phyloP scores from a whole-genome alignment of 495 filamentous ascomycete genomes.

The Hypoxylon fuscum region DNA sequence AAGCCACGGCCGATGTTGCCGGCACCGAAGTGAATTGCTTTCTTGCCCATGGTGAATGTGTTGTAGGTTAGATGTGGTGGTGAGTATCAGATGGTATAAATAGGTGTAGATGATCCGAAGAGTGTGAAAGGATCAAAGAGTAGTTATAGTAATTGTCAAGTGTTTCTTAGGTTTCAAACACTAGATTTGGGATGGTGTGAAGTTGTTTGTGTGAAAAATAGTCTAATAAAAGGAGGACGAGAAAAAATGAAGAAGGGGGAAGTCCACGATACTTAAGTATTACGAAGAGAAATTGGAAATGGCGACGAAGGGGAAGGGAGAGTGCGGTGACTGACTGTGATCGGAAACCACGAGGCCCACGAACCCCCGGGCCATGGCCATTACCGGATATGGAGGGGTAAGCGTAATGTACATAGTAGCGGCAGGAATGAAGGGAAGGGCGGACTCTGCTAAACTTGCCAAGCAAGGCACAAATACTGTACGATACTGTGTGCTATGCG shows the following conservation, averaged over 20 bases:
- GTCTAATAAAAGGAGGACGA: slow-evolving; percentile 1
- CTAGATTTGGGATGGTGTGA: slow-evolving; percentile 1
- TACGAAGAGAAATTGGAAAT: slow-evolving; percentile 22
- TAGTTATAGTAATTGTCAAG: neutral
- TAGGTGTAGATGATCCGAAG: neutral
- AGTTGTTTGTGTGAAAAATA: slow-evolving; percentile 13
- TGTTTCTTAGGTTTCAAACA: slow-evolving; percentile 17
- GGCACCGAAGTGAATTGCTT: slow-evolving; percentile 92
- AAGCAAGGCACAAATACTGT: slow-evolving; percentile 23
- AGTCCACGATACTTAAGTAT: slow-evolving; percentile 30
- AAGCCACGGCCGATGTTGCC: slow-evolving; percentile 83
- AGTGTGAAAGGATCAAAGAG: slow-evolving; percentile 1
- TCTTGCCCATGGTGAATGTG: slow-evolving; percentile 67
- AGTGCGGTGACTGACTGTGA: slow-evolving; percentile 9
- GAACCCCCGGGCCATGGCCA: slow-evolving; percentile 27
- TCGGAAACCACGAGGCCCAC: slow-evolving; percentile 32
- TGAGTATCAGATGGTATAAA: neutral
- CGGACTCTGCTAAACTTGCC: slow-evolving; percentile 6
- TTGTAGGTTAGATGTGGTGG: neutral
- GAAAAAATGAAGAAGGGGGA: slow-evolving; percentile 2
- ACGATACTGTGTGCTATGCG: slow-evolving; percentile 22
- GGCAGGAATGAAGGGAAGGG: slow-evolving; percentile 26
- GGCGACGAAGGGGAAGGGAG: slow-evolving; percentile 2
- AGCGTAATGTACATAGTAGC: slow-evolving; percentile 1
- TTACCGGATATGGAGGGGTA: slow-evolving; percentile 36